Evolutionary conservation across 768 basidiomycete species (phyloP).

Genomic region (Thelephora ganbajun): DNA sequence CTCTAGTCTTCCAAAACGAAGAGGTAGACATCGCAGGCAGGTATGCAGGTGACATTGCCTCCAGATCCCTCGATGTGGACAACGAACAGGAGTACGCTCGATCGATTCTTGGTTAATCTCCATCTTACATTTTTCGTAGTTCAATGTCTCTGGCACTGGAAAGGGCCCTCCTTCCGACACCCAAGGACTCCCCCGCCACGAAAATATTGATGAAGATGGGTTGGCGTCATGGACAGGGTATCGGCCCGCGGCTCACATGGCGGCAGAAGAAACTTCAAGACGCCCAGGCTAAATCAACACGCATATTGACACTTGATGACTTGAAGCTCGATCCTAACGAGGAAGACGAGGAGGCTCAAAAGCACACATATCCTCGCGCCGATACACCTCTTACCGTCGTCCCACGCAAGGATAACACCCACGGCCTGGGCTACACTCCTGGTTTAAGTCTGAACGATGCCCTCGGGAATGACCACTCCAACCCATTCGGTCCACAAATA

Average conservation of each 20-base stretch:
- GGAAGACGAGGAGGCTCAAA: constrained; percentile 69
- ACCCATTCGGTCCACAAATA: constrained; percentile 33
- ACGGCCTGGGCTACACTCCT: constrained; percentile 75
- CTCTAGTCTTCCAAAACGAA: constrained; percentile 67
- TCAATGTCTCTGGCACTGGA: constrained; percentile 50
- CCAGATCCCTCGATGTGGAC: constrained; percentile 28
- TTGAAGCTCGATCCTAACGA: constrained; percentile 27
- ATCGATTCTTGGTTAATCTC: neutral
- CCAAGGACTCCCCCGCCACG: constrained; percentile 71
- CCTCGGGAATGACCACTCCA: constrained; percentile 25
- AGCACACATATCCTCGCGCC: constrained; percentile 76
- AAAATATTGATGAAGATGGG: constrained; percentile 90
- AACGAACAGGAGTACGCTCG: constrained; percentile 36
- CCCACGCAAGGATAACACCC: constrained; percentile 56
- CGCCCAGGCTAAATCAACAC: constrained; percentile 25
- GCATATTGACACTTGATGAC: constrained; percentile 16
- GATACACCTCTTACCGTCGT: constrained; percentile 57
- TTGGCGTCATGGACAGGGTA: constrained; percentile 85
- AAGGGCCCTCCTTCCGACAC: constrained; percentile 53
- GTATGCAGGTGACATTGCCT: constrained; percentile 30
- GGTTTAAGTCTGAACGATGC: constrained; percentile 48
- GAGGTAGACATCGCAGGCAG: constrained; percentile 52
- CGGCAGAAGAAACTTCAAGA: constrained; percentile 65
- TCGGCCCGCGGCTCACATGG: constrained; percentile 79
- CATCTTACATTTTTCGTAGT: constrained; percentile 20